Evolutionary conservation across 2,329 filamentous ascomycete genomes (phyloP).

Genomic region (Hypoxylon sp.): DNA sequence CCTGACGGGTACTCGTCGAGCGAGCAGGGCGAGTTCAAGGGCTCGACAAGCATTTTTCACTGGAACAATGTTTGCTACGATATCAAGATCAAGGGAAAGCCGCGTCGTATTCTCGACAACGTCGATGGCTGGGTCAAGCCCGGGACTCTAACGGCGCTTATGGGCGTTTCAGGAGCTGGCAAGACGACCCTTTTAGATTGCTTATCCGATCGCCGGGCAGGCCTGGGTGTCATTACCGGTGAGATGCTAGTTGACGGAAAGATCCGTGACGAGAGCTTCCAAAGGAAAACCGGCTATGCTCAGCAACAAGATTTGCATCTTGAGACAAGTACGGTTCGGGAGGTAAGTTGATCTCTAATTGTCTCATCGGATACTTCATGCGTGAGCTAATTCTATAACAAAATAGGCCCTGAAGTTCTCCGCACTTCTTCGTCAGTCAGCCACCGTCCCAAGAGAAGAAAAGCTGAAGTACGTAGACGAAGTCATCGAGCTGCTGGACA

Average conservation of each 20-base stretch:
- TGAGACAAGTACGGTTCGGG: slow-evolving; percentile 81
- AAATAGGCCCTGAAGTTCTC: slow-evolving; percentile 85
- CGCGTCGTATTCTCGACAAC: slow-evolving; percentile 76
- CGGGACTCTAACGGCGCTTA: slow-evolving; percentile 83
- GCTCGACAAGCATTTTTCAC: slow-evolving; percentile 66
- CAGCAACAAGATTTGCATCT: slow-evolving; percentile 92
- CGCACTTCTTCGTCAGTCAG: slow-evolving; percentile 81
- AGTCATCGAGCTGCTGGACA: slow-evolving; percentile 84
- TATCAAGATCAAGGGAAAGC: slow-evolving; percentile 75
- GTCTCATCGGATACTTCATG: no score
- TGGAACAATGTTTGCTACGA: slow-evolving; percentile 80
- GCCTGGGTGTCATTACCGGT: slow-evolving; percentile 66
- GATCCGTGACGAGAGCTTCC: slow-evolving; percentile 73
- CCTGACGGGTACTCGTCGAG: no score
- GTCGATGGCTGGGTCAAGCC: slow-evolving; percentile 91
- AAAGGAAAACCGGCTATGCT: slow-evolving; percentile 88
- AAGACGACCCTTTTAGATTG: slow-evolving; percentile 90
- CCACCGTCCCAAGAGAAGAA: slow-evolving; percentile 68
- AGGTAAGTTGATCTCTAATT: no score
- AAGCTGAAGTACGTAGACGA: slow-evolving; percentile 86
- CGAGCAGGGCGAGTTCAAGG: not conserved
- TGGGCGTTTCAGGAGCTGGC: slow-evolving; percentile 86
- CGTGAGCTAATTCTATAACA: no score
- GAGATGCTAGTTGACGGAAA: not conserved
- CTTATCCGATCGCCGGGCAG: slow-evolving; percentile 78